Evolutionary conservation across 306 rosid species (phyloP).

Genomic region (Cicer pinnatifidum): DNA sequence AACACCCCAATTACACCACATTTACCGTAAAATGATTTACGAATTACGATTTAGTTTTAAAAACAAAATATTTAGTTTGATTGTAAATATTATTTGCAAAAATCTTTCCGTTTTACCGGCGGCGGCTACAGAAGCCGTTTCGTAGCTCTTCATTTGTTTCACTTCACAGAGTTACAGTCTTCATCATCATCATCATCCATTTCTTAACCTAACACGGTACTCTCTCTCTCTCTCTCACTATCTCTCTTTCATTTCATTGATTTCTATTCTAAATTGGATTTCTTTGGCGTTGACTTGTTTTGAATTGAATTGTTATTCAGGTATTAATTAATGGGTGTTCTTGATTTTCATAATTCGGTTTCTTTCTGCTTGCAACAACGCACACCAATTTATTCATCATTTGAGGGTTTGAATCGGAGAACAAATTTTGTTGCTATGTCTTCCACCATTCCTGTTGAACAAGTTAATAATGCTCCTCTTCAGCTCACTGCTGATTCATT

Average conservation of each 20-base stretch:
- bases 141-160: too few species aligned
- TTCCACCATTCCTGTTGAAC: constrained; percentile 59
- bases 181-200: too few species aligned
- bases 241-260: not conserved
- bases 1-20: too few species aligned
- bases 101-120: too few species aligned
- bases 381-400: constrained; percentile 32
- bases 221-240: not conserved
- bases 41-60: too few species aligned
- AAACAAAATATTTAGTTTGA: too few species aligned
- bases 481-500: constrained; percentile 75
- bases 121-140: too few species aligned
- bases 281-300: not conserved
- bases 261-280: not conserved
- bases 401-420: constrained; percentile 48
- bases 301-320: not conserved
- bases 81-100: too few species aligned
- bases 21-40: too few species aligned
- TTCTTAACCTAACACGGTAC: too few species aligned
- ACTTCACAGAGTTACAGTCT: too few species aligned
- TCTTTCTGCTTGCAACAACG: constrained; percentile 42
- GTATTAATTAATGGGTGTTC: constrained; percentile 65
- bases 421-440: constrained; percentile 63
- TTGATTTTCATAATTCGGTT: constrained; percentile 50
- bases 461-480: constrained; percentile 49